A percentile compares a stretch with the other conserved stretches of the same genome.
These are phyloP conservation scores for Eruca vesicaria DNA, from an alignment of 441 rosid genomes.

Conservation along the genomic window DNA sequence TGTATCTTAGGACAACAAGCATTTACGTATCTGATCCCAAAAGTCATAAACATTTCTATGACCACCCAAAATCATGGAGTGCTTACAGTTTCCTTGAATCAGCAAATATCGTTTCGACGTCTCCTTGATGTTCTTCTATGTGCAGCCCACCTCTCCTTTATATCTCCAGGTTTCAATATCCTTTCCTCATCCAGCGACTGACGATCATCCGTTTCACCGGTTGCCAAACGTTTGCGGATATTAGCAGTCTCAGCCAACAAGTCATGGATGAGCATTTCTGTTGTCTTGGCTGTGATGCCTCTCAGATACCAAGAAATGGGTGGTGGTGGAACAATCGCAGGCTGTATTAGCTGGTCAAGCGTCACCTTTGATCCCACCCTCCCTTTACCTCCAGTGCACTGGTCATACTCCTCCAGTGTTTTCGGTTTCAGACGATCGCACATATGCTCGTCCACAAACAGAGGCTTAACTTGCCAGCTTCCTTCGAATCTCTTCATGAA, in stretches of 20 bases:
- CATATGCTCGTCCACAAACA: constrained; percentile 64
- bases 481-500: constrained; percentile 96
- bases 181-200: constrained; percentile 14
- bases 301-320: constrained; percentile 94
- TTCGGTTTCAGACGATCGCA: constrained; percentile 73
- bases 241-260: constrained; percentile 68
- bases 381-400: constrained; percentile 66
- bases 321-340: constrained; percentile 72
- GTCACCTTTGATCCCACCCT: constrained; percentile 75
- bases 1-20: neutral
- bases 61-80: neutral
- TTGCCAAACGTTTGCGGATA: constrained; percentile 45
- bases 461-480: constrained; percentile 75
- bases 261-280: constrained; percentile 78
- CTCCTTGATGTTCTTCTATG: constrained; percentile 57
- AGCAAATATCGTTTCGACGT: constrained; percentile 10
- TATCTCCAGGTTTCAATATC: constrained; percentile 31
- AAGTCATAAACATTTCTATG: no score
- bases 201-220: constrained; percentile 12
- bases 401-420: constrained; percentile 64
- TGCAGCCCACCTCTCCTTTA: constrained; percentile 71
- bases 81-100: neutral
- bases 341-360: constrained; percentile 83
- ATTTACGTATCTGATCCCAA: neutral
- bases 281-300: constrained; percentile 79